phyloP scores from a whole-genome alignment of 2,329 filamentous ascomycete species.

The Diaporthe sp. region DNA sequence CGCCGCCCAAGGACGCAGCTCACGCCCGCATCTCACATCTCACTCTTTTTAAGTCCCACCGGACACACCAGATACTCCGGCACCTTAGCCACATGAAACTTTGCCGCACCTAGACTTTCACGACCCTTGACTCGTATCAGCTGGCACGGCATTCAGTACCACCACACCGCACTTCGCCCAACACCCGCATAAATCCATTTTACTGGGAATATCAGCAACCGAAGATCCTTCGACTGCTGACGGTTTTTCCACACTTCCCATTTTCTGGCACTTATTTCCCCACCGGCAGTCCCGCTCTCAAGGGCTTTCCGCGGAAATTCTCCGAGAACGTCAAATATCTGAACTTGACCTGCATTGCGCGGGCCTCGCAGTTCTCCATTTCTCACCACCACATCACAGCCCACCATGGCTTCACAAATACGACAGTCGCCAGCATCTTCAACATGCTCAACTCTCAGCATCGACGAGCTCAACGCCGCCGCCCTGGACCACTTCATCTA shows the following conservation, averaged over 20 bases:
- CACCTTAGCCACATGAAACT: slow-evolving; percentile 24
- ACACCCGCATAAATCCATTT: slow-evolving; percentile 33
- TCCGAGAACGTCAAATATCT: slow-evolving; percentile 42
- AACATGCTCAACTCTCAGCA: slow-evolving; percentile 55
- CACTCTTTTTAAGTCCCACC: slow-evolving; percentile 18
- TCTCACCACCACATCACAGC: slow-evolving; percentile 45
- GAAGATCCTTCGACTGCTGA: slow-evolving; percentile 37
- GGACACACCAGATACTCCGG: slow-evolving; percentile 23
- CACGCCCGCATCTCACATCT: slow-evolving; percentile 28
- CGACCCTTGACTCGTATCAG: slow-evolving; percentile 32
- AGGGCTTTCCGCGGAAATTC: slow-evolving; percentile 37
- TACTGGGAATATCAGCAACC: slow-evolving; percentile 33
- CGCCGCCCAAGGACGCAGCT: slow-evolving; percentile 12
- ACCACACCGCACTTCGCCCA: slow-evolving; percentile 24
- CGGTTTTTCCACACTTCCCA: slow-evolving; percentile 40
- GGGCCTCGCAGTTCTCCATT: neutral
- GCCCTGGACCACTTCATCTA: slow-evolving; percentile 87
- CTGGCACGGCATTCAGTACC: slow-evolving; percentile 27
- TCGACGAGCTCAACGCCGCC: slow-evolving; percentile 75
- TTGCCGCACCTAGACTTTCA: slow-evolving; percentile 27
- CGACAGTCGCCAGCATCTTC: slow-evolving; percentile 40
- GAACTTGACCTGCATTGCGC: slow-evolving; percentile 43
- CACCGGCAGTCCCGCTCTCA: slow-evolving; percentile 38
- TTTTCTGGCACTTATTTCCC: slow-evolving; percentile 30
- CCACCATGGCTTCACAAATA: slow-evolving; percentile 61